Evolutionary conservation across 169 alveolate species (phyloP), one percentile per base, ranked within the genome.

Genomic region (Eimeria maxima): DNA sequence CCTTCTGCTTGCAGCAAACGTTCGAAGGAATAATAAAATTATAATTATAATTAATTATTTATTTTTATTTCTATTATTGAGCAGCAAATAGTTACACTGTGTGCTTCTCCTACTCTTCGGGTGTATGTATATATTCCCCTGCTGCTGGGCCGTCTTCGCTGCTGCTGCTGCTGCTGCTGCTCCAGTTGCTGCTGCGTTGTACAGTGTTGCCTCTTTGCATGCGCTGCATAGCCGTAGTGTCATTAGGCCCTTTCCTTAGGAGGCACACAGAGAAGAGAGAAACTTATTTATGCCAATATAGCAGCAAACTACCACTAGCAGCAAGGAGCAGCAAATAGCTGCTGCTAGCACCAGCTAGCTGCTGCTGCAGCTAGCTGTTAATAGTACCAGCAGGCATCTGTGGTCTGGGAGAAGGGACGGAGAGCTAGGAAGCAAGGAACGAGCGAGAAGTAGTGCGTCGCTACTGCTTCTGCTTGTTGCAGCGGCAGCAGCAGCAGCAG

Each of bases 301-400:
- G n/a, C 44, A 69, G 80, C 80, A 8, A 69, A 45, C 80, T 27
- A 33, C 80, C 16, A 45, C 80, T 69, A 69, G 80, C 80, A 8
- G 18, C 80, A 16, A 16, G 14, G 38, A 14, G 38, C 80, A 4
- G 10, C 80, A 57, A 45, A 42, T n/a, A n/a, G 80, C 80, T 69
- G 14, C 80, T 2, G 80, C 80, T n/a, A 33, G 80, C 38, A 8
- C 4, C 45, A 16, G 45, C 80, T 24, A n/a, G 80, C 44, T n/a
- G 44, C 22, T n/a, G 74, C 74, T n/a, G 27, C 10, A n/a, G 38
- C 6, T 22, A 65, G 33, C 5, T 65, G 18, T 5, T 4, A 65
- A n/a, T n/a, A 8, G 74, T 65, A 5, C 8, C 74, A 65, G 74
- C 20, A 14, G 74, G 20, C 74, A 14, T 16, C 74, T 10, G 74